Evolutionary conservation across 129 eudicot genomes (phyloP).

Genomic region (Ambrosia artemisiifolia): DNA sequence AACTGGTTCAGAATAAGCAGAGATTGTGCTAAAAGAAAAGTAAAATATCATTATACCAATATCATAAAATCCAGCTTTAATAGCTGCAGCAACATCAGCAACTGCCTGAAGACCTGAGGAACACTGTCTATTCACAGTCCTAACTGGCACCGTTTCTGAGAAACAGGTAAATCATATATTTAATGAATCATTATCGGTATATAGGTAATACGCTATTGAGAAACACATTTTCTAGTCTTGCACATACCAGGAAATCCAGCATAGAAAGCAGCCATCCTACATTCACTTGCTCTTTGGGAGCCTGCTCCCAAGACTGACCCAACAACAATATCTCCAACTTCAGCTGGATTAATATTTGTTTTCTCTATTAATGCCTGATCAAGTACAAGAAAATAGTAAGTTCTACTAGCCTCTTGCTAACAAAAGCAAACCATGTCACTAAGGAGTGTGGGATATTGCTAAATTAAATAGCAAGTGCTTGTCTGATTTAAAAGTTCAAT

Average conservation of each 20-base stretch:
- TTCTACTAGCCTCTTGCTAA: not conserved
- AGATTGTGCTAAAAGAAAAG: not conserved
- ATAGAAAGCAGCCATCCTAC: constrained; percentile 98
- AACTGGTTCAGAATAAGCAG: constrained; percentile 9
- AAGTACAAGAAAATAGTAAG: not conserved
- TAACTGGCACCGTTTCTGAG: constrained; percentile 88
- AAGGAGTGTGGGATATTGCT: no score
- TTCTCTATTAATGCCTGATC: constrained; percentile 80
- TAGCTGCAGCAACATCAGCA: constrained; percentile 99
- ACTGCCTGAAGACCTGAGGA: constrained; percentile 99
- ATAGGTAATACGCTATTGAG: not conserved
- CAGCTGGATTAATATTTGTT: constrained; percentile 80
- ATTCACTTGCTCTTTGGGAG: constrained; percentile 89
- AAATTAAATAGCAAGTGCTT: no score
- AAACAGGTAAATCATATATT: not conserved
- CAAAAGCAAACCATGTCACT: not conserved
- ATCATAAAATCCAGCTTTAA: constrained; percentile 96
- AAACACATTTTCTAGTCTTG: not conserved
- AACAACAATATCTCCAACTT: constrained; percentile 94
- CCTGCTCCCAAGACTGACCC: constrained; percentile 92
- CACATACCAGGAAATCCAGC: constrained; percentile 95
- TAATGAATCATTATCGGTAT: not conserved
- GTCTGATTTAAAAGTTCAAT: no score
- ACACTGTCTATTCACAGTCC: constrained; percentile 98
- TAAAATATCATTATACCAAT: constrained; percentile 43